Evolutionary conservation across 176 grass and related monocot species (phyloP).

Genomic region (Bolboschoenus planiculmis): DNA sequence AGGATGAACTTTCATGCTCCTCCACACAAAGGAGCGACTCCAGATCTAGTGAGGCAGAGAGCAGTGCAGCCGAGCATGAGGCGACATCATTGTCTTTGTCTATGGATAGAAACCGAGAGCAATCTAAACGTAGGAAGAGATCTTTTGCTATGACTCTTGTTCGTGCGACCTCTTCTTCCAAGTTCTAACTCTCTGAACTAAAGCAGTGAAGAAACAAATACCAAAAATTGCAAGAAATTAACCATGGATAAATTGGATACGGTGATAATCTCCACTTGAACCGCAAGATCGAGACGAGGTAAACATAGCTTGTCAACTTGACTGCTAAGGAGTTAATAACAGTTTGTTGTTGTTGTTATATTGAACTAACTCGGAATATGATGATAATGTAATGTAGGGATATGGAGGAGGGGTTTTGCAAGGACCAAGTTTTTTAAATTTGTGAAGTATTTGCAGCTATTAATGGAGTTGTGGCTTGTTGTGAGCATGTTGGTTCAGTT

Average conservation of each 20-base stretch:
- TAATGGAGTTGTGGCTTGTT: not conserved
- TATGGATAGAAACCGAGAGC: not conserved
- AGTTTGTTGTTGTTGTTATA: not conserved
- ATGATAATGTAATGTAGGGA: slow-evolving; percentile 5
- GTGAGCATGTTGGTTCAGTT: not conserved
- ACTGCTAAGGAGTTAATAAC: not conserved
- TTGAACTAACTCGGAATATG: slow-evolving; percentile 10
- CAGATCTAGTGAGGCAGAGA: slow-evolving; percentile 9
- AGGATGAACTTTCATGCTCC: slow-evolving; percentile 18
- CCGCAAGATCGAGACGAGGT: not conserved
- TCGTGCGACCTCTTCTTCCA: not conserved
- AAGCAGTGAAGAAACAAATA: no score
- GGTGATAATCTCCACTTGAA: not conserved
- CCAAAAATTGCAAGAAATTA: not conserved
- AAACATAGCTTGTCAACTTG: slow-evolving; percentile 5
- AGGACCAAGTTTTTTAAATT: not conserved
- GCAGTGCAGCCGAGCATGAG: not conserved
- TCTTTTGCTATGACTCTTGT: not conserved
- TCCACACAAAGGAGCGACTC: not conserved
- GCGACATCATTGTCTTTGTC: not conserved
- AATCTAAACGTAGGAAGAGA: slow-evolving; percentile 1
- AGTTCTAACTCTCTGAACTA: not conserved
- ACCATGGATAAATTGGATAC: not conserved
- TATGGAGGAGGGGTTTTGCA: not conserved
- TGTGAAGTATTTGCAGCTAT: not conserved